Base-by-base conservation (phyloP, 106 monocot species). In the Chionographis japonica region DNA sequence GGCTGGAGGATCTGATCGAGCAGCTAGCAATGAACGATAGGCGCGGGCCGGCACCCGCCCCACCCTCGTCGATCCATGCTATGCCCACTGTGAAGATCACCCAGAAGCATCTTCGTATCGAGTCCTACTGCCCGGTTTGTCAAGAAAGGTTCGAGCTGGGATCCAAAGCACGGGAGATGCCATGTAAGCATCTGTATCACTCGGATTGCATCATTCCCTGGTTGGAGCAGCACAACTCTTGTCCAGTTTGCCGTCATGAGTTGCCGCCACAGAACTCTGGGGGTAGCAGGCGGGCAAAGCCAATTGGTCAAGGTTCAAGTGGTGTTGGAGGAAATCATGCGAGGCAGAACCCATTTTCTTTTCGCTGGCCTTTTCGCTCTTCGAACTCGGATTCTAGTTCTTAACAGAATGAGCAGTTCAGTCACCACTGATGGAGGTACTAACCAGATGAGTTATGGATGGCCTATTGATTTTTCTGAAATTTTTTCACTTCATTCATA, bases 181-280 rank as follows among this genome's bases (percentile, higher is more conserved):
- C 93, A 43, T 93, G 93, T 19, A 84, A 86, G 68, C 93, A 93
- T 75, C 67, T 89, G 7, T 93, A 89, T 68, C 93, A 93, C 71
- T 62, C 81, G 0, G 93, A 89, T 58, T 93, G 93, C 68, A 93
- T 93, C n/a, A 66, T 93, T 14, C 93, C 93, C n/a, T 93, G 93
- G 93, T 65, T 93, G 11, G 84, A 60, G 42, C 89, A 86, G 57
- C 93, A 89, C 19, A 89, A 93, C 54, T 86, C 93, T 16, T 93
- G 93, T 60, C 93, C 93, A 0, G 93, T 93, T 42, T 93, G 93
- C 72, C 82, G 92, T 4, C 65, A 58, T 60, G 89, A 84, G 71
- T 54, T 93, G 74, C 77, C 86, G 13, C 38, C 74, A 16, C 69
- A 79, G 42, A 69, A 69, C 4, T 74, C 72, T 58, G 46, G 8